Base-by-base conservation (phyloP, 2,329 filamentous ascomycete species). In the Hirsutella minnesotensis region DNA sequence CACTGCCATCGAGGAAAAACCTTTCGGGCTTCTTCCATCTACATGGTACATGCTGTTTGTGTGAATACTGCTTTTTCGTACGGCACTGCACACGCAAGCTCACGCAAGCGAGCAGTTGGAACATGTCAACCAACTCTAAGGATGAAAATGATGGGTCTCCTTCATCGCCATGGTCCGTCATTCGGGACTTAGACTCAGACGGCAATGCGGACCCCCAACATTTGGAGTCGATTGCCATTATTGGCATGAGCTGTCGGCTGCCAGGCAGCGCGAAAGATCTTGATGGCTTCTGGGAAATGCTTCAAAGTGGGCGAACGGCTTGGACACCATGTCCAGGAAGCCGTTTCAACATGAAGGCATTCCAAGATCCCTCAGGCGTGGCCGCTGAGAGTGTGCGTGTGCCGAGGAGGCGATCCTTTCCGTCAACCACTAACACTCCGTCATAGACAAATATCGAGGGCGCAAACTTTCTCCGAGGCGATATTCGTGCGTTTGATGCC, bases 341-440 rank as follows among this genome's bases (percentile, higher is more conserved):
- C 41, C 59, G 72, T 22, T 75, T 73, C 58, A 67, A 68, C 49
- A 61, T 57, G 50, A 58, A 53, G 47, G 61, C 46, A 38, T 58
- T 63, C 47, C 56, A 65, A 43, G 61, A 67, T 41, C 56, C 62
- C 7, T 46, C 39, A 9, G 34, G 20, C 33, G 33, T 16, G 15
- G 18, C n/a, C 13, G 33, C 33, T 35, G 33, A 44, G 39, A 16
- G 33, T 37, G 33, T 46, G 13, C 44, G n/a, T 24, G 15, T 30
- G 27, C 30, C 29, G n/a, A n/a, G n/a, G n/a, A 31, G 29, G 7
- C 9, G 29, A 34, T 39, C n/a, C 37, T 37, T 4, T 29, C 21
- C 33, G 3, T 35, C 15, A 35, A 35, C 9, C 33, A 10, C n/a
- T 3, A 29, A 8, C 18, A 3, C 33, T 35, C 18, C 15, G 33